phyloP scores from a whole-genome alignment of 192 early-diverging fungal genomes.

The Coemansia sp. region DNA sequence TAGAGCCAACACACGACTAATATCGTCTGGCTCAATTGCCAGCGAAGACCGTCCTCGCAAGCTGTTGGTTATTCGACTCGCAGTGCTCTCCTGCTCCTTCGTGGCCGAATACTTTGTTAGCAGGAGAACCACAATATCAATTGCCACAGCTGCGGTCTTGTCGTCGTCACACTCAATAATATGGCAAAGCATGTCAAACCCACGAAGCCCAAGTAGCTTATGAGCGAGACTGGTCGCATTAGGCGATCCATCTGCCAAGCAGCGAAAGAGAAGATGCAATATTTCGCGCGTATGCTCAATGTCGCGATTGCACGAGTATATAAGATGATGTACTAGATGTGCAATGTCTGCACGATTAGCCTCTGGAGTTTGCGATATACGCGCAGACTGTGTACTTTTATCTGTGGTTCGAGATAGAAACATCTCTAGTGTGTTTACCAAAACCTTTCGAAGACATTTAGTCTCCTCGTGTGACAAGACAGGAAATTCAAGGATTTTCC shows the following conservation, averaged over 20 bases:
- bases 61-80: conserved; percentile 45
- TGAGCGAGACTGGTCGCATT: conserved; percentile 30
- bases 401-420: conserved; percentile 37
- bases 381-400: background rate
- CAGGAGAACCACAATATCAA: conserved; percentile 46
- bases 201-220: conserved; percentile 21
- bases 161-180: conserved; percentile 48
- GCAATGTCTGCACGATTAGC: conserved; percentile 25
- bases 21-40: conserved; percentile 19
- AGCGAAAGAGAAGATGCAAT: conserved; percentile 40
- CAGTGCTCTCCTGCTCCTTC: conserved; percentile 30
- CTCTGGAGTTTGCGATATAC: conserved; percentile 6
- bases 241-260: conserved; percentile 43
- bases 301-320: conserved; percentile 44
- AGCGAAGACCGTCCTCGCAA: conserved; percentile 27
- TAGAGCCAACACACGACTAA: conserved; percentile 23
- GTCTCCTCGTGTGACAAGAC: conserved; percentile 21
- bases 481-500: conserved; percentile 17
- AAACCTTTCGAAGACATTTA: conserved; percentile 21
- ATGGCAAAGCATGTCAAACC: conserved; percentile 35
- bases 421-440: conserved; percentile 37
- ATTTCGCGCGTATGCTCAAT: conserved; percentile 40
- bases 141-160: conserved; percentile 32
- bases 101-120: conserved; percentile 22
- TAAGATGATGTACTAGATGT: conserved; percentile 32